Evolutionary conservation across 371 early-diverging fungal genomes (phyloP).

Genomic region (Capillidium rhysosporum): DNA sequence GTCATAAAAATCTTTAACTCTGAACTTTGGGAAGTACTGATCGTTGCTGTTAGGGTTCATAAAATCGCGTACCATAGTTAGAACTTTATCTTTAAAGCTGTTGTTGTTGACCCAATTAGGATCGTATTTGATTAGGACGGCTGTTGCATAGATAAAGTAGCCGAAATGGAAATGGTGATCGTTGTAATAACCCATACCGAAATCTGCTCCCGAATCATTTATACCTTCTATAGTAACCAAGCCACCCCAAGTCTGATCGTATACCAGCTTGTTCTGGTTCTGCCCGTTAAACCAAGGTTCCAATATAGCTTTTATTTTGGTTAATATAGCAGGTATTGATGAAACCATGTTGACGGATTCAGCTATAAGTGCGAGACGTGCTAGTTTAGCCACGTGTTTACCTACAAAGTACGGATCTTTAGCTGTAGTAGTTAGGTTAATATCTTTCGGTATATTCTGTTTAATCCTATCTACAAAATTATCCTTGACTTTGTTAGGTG

Average conservation of each 20-base stretch:
- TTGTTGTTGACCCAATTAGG: slow-evolving; percentile 21
- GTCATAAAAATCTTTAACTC: slow-evolving; percentile 52
- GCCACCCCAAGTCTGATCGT: slow-evolving; percentile 44
- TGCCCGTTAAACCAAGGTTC: slow-evolving; percentile 30
- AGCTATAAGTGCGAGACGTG: slow-evolving; percentile 36
- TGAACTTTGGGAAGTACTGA: slow-evolving; percentile 33
- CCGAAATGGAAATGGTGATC: slow-evolving; percentile 76
- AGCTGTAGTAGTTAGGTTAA: slow-evolving; percentile 17
- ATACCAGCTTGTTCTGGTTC: slow-evolving; percentile 29
- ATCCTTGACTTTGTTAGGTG: slow-evolving; percentile 16
- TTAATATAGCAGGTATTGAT: slow-evolving; percentile 16
- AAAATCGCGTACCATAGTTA: slow-evolving; percentile 39
- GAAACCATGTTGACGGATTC: slow-evolving; percentile 20
- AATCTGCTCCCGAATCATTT: slow-evolving; percentile 18
- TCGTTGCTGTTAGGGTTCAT: slow-evolving; percentile 32
- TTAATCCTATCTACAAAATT: slow-evolving; percentile 15
- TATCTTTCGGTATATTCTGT: slow-evolving; percentile 16
- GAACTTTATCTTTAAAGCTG: slow-evolving; percentile 17
- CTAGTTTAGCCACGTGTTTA: slow-evolving; percentile 43
- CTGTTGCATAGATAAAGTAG: slow-evolving; percentile 38
- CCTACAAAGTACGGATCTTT: slow-evolving; percentile 50
- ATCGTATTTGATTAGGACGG: slow-evolving; percentile 39
- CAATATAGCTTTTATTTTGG: slow-evolving; percentile 22
- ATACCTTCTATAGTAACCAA: slow-evolving; percentile 27
- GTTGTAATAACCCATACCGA: slow-evolving; percentile 35